These are phyloP conservation scores for Moesziomyces sp. DNA, from an alignment of 1,284 basidiomycete genomes.

Conservation along the genomic window DNA sequence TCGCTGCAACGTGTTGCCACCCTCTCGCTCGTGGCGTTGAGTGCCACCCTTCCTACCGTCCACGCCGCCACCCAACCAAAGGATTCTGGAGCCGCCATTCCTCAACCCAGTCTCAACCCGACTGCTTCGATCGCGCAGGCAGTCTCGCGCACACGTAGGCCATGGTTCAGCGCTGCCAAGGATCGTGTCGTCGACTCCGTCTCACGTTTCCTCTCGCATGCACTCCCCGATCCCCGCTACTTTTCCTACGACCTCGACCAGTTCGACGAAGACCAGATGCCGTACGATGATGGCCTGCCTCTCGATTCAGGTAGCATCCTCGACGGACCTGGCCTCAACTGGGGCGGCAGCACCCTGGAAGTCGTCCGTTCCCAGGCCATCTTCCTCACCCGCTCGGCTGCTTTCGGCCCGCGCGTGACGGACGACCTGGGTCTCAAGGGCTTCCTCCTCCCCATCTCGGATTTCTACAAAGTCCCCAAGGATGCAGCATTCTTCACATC, in stretches of 20 bases:
- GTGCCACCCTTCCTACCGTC: conserved; percentile 11
- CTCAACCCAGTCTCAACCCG: conserved; percentile 16
- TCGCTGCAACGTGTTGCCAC: conserved; percentile 24
- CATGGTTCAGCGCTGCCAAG: conserved; percentile 35
- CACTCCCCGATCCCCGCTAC: conserved; percentile 42
- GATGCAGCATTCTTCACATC: conserved; percentile 17
- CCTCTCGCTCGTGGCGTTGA: conserved; percentile 23
- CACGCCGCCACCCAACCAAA: conserved; percentile 3
- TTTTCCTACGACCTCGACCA: conserved; percentile 46
- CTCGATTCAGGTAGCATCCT: conserved; percentile 39
- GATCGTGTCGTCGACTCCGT: conserved; percentile 27
- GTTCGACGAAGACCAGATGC: conserved; percentile 21
- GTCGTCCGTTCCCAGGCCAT: conserved; percentile 60
- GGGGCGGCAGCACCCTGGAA: conserved; percentile 59
- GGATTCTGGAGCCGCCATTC: background rate
- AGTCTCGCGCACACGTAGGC: conserved; percentile 24
- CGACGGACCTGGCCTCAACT: conserved; percentile 46
- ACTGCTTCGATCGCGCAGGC: conserved; percentile 30
- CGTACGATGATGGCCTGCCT: conserved; percentile 19
- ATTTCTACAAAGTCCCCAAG: conserved; percentile 52
- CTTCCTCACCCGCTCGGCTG: conserved; percentile 63
- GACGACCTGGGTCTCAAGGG: conserved; percentile 56
- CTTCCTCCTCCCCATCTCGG: conserved; percentile 54
- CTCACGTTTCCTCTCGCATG: conserved; percentile 32
- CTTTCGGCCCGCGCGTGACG: conserved; percentile 59